Evolutionary conservation across 176 grass and related monocot genomes (phyloP).

Genomic region (Musa beccarii): DNA sequence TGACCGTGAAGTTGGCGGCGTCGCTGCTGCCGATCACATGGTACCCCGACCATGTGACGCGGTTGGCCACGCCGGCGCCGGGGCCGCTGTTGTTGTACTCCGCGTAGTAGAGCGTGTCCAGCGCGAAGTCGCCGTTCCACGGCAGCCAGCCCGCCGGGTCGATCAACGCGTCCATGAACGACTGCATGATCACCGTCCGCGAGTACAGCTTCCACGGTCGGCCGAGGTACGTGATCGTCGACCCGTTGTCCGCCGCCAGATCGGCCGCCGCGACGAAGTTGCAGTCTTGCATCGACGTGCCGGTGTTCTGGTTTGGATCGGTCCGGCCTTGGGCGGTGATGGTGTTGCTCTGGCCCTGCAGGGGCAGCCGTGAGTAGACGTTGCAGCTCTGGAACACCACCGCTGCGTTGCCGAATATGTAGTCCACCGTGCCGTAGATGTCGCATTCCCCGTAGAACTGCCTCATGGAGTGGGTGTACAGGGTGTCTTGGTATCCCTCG

Average conservation of each 20-base stretch:
- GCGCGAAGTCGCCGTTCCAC: background rate
- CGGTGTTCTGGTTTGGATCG: slow-evolving; percentile 11
- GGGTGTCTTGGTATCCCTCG: slow-evolving; percentile 4
- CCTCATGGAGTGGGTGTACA: slow-evolving; percentile 2
- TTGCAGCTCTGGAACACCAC: background rate
- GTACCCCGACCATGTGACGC: background rate
- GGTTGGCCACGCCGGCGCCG: background rate
- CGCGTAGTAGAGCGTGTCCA: background rate
- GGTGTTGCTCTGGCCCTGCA: background rate
- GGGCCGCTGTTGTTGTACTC: background rate
- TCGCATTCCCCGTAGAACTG: slow-evolving; percentile 2
- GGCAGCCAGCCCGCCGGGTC: background rate
- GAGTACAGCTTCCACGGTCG: slow-evolving; percentile 6
- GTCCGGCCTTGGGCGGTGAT: slow-evolving; percentile 1
- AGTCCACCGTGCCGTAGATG: slow-evolving; percentile 5
- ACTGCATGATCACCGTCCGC: slow-evolving; percentile 6
- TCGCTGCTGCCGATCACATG: background rate
- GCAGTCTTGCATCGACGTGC: background rate
- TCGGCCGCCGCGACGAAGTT: background rate
- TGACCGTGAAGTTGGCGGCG: slow-evolving; percentile 12
- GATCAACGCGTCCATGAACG: background rate
- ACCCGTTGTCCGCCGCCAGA: background rate
- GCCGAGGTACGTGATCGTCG: slow-evolving; percentile 1
- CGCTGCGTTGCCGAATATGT: slow-evolving; percentile 1
- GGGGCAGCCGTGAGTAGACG: background rate